These are phyloP conservation scores for Termitomyces titanicus DNA, from an alignment of 768 basidiomycete genomes.

Conservation along the genomic window DNA sequence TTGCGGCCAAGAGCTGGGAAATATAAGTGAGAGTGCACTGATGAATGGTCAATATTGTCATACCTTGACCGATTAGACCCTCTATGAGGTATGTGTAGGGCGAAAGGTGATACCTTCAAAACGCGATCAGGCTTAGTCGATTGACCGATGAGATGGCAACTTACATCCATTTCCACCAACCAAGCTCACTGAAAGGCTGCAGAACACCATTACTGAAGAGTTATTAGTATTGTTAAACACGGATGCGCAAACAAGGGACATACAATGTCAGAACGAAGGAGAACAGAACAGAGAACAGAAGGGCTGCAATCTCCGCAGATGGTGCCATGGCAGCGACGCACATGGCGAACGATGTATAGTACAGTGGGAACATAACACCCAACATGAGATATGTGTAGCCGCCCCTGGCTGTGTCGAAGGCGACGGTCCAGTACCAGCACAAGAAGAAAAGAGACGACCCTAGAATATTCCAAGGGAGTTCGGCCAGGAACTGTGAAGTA, in stretches of 20 bases:
- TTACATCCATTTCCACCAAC: slow-evolving; percentile 77
- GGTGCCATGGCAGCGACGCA: slow-evolving; percentile 61
- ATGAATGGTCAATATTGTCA: slow-evolving; percentile 21
- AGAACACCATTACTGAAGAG: slow-evolving; percentile 55
- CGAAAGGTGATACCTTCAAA: slow-evolving; percentile 34
- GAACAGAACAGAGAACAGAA: slow-evolving; percentile 57
- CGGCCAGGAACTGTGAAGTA: slow-evolving; percentile 51
- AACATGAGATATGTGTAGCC: slow-evolving; percentile 58
- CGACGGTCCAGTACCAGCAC: slow-evolving; percentile 76
- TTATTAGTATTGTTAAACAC: neutral
- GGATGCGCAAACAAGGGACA: slow-evolving; percentile 19
- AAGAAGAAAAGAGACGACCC: slow-evolving; percentile 61
- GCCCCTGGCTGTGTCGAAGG: slow-evolving; percentile 47
- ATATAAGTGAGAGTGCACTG: slow-evolving; percentile 27
- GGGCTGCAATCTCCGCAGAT: slow-evolving; percentile 53
- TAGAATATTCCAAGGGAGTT: slow-evolving; percentile 64
- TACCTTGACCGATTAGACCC: slow-evolving; percentile 46
- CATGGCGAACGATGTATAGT: slow-evolving; percentile 61
- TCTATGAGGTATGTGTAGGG: slow-evolving; percentile 52
- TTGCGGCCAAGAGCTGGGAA: slow-evolving; percentile 46
- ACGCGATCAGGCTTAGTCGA: neutral
- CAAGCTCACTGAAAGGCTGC: slow-evolving; percentile 57
- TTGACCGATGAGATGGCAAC: neutral
- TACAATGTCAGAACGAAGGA: slow-evolving; percentile 65
- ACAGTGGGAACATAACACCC: slow-evolving; percentile 56